Evolutionary conservation across 176 grass and related monocot species (phyloP), one percentile per base, ranked within the genome.

Genomic region (Canna indica): DNA sequence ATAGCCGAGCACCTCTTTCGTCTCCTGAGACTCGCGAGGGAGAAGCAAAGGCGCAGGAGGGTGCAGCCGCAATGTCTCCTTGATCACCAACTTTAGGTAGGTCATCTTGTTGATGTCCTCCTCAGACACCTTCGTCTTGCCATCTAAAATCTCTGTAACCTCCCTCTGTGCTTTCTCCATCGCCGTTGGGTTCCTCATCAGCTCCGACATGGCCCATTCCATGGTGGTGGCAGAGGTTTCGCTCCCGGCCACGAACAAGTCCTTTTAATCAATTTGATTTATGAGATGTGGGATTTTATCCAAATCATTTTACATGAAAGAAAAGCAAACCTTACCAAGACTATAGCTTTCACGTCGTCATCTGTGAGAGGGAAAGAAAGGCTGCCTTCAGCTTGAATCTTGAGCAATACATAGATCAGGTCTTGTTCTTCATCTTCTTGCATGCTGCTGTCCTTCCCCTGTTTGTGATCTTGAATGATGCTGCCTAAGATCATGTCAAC

Each of bases 181-280:
- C 27, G 54, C 67, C 0, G 5, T 70, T 18, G 77, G 72, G 16
- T 80, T 68, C 25, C 35, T 45, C 27, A 76, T 46, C 31, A 80
- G 65, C 50, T 84, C 77, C 1, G 77, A 41, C 67, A 84, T 70
- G 0, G 20, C 54, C 82, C 82, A 84, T 32, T 80, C 24, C 26
- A 84, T 27, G 22, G 20, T 59, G 0, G 57, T 36, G 0, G 77
- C 18, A 0, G 72, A 44, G 7, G 71, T 79, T 0, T 84, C 66
- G 0, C 57, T 67, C 17, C 50, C 82, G 0, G 33, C 82, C 4
- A 17, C 34, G 4, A 79, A 71, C 39, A 84, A 22, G 22, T 84
- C 76, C 82, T 44, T 4, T 4, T 44, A 5, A 11, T 44, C 7
- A 11, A 44, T 44, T 44, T 10, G 4, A 44, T 44, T 8, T 44